Conservation (phyloP, 2,329 filamentous ascomycete genomes). For the Dothideomycetidae sp. region DNA sequence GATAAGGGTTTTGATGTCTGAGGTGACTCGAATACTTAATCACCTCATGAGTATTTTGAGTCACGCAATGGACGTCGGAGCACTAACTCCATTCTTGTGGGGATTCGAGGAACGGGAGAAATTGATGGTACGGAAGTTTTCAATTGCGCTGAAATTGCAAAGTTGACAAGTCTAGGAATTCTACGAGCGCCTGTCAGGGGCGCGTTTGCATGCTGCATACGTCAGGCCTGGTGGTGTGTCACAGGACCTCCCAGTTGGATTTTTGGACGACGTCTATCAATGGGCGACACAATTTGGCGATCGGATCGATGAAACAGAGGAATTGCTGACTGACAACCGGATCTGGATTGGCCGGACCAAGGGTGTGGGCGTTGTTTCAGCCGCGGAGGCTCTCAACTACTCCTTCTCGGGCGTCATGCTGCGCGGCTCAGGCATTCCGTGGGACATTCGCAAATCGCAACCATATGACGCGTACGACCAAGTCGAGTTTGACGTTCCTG, state of each 20-base stretch:
- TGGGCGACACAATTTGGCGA: constrained; percentile 99
- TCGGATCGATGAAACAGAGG: constrained; percentile 96
- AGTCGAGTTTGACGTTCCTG: constrained; percentile 95
- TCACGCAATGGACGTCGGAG: constrained; percentile 98
- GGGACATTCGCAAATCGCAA: constrained; percentile 91
- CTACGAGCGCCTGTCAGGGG: constrained; percentile 97
- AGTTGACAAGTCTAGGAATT: constrained; percentile 57
- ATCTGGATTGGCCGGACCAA: constrained; percentile 95
- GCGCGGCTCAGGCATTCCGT: constrained; percentile 87
- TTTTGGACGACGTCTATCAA: constrained; percentile 98
- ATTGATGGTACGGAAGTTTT: constrained; percentile 62
- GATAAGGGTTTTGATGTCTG: constrained; percentile 89
- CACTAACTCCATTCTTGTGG: constrained; percentile 96
- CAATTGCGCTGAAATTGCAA: constrained; percentile 6
- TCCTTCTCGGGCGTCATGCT: constrained; percentile 97
- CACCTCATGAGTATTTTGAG: constrained; percentile 96
- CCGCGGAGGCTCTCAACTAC: constrained; percentile 90
- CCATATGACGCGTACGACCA: constrained; percentile 96
- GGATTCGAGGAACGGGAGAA: constrained; percentile 99
- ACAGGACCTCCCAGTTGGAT: constrained; percentile 83
- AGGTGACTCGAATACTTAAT: constrained; percentile 88
- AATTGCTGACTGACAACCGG: constrained; percentile 96
- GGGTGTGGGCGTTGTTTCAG: constrained; percentile 80
- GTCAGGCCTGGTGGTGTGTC: constrained; percentile 92
- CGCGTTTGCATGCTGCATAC: constrained; percentile 92